Conservation (phyloP, 768 basidiomycete species). For the Trametes sanguinea region DNA sequence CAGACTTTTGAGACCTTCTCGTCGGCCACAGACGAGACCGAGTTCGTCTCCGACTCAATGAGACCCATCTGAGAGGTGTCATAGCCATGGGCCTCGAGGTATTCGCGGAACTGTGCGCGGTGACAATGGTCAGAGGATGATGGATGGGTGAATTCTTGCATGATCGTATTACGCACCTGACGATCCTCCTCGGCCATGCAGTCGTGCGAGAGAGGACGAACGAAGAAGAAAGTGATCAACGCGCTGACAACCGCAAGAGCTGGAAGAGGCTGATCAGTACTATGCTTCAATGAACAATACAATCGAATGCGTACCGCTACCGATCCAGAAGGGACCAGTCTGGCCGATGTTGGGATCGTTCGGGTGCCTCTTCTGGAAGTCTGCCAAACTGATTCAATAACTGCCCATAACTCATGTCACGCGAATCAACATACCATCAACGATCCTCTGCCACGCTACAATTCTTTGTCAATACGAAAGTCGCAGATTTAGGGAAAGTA, state of each 20-base stretch:
- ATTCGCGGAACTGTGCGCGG: conserved; percentile 69
- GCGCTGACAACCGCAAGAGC: conserved; percentile 81
- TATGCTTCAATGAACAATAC: background rate
- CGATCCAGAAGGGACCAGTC: conserved; percentile 89
- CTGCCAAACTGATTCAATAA: background rate
- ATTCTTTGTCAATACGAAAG: background rate
- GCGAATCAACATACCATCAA: conserved; percentile 45
- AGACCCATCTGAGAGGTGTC: conserved; percentile 77
- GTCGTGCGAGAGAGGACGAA: conserved; percentile 72
- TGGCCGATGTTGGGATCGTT: conserved; percentile 53
- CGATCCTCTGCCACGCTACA: conserved; percentile 67
- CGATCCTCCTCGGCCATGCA: conserved; percentile 80
- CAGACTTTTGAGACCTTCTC: conserved; percentile 24
- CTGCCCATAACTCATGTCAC: no score
- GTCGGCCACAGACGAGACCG: conserved; percentile 16
- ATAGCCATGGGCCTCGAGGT: conserved; percentile 77
- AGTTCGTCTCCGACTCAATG: conserved; percentile 27
- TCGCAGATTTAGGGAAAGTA: background rate
- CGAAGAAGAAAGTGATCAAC: conserved; percentile 66
- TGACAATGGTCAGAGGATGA: background rate
- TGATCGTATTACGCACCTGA: conserved; percentile 42
- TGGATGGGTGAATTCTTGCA: background rate
- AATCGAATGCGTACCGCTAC: conserved; percentile 51
- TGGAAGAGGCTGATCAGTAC: conserved; percentile 18
- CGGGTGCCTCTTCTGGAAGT: conserved; percentile 14